A percentile compares a stretch with the other conserved stretches of the same genome.
Evolutionary conservation across 2,329 filamentous ascomycete species (phyloP).

Genomic region (Pestalotiopsis fici): DNA sequence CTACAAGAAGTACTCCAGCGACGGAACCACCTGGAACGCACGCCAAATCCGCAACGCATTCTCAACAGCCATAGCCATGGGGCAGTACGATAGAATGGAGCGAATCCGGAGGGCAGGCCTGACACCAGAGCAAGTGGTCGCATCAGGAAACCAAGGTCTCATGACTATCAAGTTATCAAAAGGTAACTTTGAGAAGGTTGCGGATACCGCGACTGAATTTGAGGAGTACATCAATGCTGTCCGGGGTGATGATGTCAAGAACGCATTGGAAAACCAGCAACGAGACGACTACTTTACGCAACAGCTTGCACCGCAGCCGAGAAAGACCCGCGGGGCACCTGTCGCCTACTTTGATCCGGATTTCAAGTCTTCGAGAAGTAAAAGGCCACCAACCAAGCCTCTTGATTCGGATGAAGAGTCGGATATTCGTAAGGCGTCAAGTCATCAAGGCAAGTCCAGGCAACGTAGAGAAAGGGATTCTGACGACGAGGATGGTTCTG

Average conservation of each 20-base stretch:
- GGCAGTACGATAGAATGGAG: conserved; percentile 13
- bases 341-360: neutral
- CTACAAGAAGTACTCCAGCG: conserved; percentile 10
- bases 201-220: conserved; percentile 16
- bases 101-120: conserved; percentile 6
- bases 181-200: conserved; percentile 14
- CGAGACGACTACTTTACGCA: conserved; percentile 16
- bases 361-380: neutral
- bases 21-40: conserved; percentile 19
- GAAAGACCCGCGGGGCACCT: neutral
- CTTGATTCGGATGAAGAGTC: neutral
- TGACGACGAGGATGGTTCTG: no score
- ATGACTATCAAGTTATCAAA: conserved; percentile 11
- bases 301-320: neutral
- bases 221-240: conserved; percentile 12
- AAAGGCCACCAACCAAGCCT: neutral
- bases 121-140: conserved; percentile 10
- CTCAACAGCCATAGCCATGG: conserved; percentile 22
- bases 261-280: neutral
- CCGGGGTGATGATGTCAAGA: conserved; percentile 9
- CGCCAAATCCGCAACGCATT: conserved; percentile 27
- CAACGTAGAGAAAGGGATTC: neutral
- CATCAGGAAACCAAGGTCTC: conserved; percentile 11
- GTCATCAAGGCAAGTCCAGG: neutral
- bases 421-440: neutral